Base-by-base conservation (phyloP, 1,139 yeast species). In the Sporopachydermia cereana region DNA sequence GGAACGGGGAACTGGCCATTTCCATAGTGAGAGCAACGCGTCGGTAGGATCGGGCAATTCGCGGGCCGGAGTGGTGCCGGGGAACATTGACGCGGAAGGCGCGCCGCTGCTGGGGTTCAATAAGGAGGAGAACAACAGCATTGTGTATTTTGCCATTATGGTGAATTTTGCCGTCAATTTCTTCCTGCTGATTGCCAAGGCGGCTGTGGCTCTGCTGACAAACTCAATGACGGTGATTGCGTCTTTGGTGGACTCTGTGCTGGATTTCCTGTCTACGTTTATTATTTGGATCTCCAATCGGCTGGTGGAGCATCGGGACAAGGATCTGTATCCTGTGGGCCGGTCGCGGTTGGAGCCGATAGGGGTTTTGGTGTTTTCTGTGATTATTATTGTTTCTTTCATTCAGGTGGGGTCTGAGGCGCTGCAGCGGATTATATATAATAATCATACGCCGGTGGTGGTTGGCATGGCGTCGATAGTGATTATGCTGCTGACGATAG, bases 211-310 rank as follows among this genome's bases (percentile, higher is more conserved):
- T 1, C 53, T 77, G 17, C 61, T 78, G 53, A 80, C 91, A 2
- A 72, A 68, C 54, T 84, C 93, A 7, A 72, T 84, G 53, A 81
- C 93, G 3, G 76, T 84, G 44, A 68, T 83, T 44, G 94, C 94
- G 0, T 82, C 93, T 1, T 70, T 84, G 51, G 81, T 84, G 36
- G 93, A 84, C 61, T 81, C 91, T 1, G 67, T 78, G 0, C 69
- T 84, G 50, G 94, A 84, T 57, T 79, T 84, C 47, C 62, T 84
- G 47, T 82, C 91, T 3, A 83, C 93, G 0, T 67, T 81, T 49
- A 83, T 84, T 51, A 83, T 84, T 42, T 83, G 71, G 64, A 59
- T 76, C 36, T 76, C 85, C 45, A 78, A 81, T 51, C 62, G 71
- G 49, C 65, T 84, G 41, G 74, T 84, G 1, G 72, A 70, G n/a